Evolutionary conservation across 495 filamentous ascomycete species (phyloP).

Genomic region (Lasiosphaeria hispida): DNA sequence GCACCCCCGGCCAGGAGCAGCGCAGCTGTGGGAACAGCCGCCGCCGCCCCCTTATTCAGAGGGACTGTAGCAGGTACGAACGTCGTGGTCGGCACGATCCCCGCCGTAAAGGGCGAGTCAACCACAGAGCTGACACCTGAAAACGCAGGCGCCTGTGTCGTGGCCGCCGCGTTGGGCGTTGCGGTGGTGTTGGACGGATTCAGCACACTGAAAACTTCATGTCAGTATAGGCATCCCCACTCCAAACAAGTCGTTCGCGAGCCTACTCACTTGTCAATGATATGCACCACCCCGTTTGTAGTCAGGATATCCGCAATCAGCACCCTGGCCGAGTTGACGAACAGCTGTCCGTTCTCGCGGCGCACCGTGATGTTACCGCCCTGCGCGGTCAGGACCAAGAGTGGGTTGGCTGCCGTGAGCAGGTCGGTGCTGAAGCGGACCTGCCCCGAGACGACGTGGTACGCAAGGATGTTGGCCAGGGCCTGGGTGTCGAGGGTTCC

Average conservation of each 20-base stretch:
- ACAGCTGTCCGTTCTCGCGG: constrained; percentile 40
- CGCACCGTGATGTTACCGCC: constrained; percentile 44
- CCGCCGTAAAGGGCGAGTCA: constrained; percentile 41
- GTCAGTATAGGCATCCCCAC: neutral
- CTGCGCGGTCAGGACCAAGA: constrained; percentile 32
- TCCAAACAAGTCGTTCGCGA: neutral
- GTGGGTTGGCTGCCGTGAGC: constrained; percentile 26
- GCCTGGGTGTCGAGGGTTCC: constrained; percentile 10
- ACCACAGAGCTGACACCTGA: constrained; percentile 22
- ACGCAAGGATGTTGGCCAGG: constrained; percentile 24
- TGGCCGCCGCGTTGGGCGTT: constrained; percentile 25
- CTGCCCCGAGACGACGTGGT: constrained; percentile 37
- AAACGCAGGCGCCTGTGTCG: constrained; percentile 40
- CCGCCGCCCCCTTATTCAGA: constrained; percentile 11
- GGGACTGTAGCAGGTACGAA: constrained; percentile 33
- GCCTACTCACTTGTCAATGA: constrained; percentile 47
- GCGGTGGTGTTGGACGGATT: constrained; percentile 32
- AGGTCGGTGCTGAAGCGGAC: constrained; percentile 44
- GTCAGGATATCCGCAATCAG: constrained; percentile 48
- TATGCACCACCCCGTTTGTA: constrained; percentile 53
- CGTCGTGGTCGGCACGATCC: constrained; percentile 37
- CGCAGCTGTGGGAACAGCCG: constrained; percentile 3
- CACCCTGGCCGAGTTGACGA: constrained; percentile 51
- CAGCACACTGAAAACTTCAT: constrained; percentile 18
- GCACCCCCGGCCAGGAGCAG: constrained; percentile 11